Base-by-base conservation (phyloP, 2,329 filamentous ascomycete species). In the Tolypocladium endophyticum region DNA sequence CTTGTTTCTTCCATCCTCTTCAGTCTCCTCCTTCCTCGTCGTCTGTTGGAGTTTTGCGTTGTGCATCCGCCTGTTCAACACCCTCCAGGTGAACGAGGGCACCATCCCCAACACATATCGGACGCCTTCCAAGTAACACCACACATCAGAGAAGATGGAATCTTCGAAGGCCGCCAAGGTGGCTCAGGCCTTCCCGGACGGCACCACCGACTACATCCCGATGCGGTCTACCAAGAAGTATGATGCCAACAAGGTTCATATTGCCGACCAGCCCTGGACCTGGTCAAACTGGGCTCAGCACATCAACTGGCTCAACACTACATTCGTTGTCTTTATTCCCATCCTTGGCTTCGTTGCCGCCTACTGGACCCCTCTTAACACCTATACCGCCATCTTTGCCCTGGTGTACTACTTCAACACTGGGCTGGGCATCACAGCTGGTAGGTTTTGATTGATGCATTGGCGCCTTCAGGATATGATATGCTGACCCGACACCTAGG, bases 301-400 rank as follows among this genome's bases (percentile, higher is more conserved):
- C 72, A 83, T 96, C 79, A 92, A 96, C 82, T 96, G 92, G 91
- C 82, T 96, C 66, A 96, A 96, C 74, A 87, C 90, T 63, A 82
- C 81, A 63, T 83, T 96, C 72, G 93, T 96, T 72, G 74, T 95
- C 65, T 80, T 88, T 66, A 82, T 96, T 54, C 92, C 92, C 50
- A 63, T 92, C 55, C 79, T 83, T 60, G 92, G 92, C 63, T 82
- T 88, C 70, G 75, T 94, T 67, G 82, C 85, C 59, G 82, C 91
- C 57, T 85, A 89, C 76, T 96, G 88, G 87, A 87, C 90, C 54
- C 90, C 90, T 59, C 77, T 93, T 39, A 79, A 84, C 56, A 74
- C 80, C 64, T 85, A 90, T 75, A 95, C 90, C 3, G 82, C 85
- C 63, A 71, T 90, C 68, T 94, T 87, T 77, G 79, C 91, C 33